phyloP scores from a whole-genome alignment of 495 filamentous ascomycete genomes.

The Aspergillus cristatus region DNA sequence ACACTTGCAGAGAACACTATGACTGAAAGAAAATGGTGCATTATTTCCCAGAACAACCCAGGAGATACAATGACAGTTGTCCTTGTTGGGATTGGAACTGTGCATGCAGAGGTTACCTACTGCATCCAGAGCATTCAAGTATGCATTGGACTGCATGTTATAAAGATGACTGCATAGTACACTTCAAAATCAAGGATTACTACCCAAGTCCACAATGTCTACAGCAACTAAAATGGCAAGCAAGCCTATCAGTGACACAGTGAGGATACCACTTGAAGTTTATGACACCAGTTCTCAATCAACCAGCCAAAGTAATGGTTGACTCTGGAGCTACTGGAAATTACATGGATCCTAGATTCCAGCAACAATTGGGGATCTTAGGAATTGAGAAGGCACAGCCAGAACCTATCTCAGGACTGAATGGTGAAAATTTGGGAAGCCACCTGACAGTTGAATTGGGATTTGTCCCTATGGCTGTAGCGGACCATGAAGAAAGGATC shows the following conservation, averaged over 20 bases:
- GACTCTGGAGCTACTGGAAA: background rate
- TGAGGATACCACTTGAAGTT: background rate
- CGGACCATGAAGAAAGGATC: background rate
- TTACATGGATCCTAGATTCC: background rate
- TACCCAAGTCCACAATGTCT: too few relatives aligned
- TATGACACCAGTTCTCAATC: background rate
- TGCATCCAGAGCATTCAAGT: too few relatives aligned
- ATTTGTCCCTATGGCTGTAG: background rate
- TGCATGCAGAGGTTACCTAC: too few relatives aligned
- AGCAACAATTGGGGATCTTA: background rate
- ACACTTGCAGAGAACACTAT: too few relatives aligned
- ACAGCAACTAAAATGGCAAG: too few relatives aligned
- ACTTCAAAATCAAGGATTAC: too few relatives aligned
- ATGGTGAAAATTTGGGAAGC: background rate
- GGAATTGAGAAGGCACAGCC: background rate
- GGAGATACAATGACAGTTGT: too few relatives aligned
- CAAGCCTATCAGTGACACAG: background rate
- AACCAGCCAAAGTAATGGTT: background rate
- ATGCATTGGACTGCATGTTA: too few relatives aligned
- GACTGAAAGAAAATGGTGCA: too few relatives aligned
- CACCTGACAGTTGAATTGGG: background rate
- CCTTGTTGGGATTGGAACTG: too few relatives aligned
- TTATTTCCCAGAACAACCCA: too few relatives aligned
- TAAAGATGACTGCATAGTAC: too few relatives aligned
- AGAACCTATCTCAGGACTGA: background rate